Evolutionary conservation across 2,329 filamentous ascomycete genomes (phyloP), one percentile per base, ranked within the genome.

Genomic region (Sphaerulina musiva): DNA sequence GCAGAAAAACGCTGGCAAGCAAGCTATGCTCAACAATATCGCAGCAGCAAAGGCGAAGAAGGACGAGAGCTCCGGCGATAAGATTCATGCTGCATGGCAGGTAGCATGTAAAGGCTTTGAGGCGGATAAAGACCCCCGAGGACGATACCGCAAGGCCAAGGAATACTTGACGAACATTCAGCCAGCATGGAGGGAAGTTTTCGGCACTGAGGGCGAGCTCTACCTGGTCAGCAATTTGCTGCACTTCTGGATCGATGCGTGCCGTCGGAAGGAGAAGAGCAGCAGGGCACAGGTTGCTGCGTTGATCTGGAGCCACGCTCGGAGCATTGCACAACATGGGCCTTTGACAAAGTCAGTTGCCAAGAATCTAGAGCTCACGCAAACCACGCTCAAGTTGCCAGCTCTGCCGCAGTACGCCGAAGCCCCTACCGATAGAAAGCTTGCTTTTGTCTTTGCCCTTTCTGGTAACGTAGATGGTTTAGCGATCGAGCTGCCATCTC

Each of bases 161-260:
- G 74, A 75, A 39, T 80, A 80, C 57, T 64, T 82, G 4, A 59
- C 62, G 6, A 69, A 68, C 26, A 68, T 79, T 23, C 68, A 72
- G 4, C 65, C 70, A 31, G 62, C 71, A 14, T 72, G 71, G 61
- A 66, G 66, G 17, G 67, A 70, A 29, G 65, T 70, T 4, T 56
- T 79, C 34, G 72, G 73, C 46, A 69, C 73, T 0, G 76, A 79
- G 56, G 68, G 78, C 7, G 69, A 74, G 46, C 68, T 78, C 0
- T 80, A 76, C 61, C 73, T 78, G 59, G 65, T 80, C 39, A 76
- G 75, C 54, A 71, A 73, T 38, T 66, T 80, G 3, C 59, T 80
- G 8, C 67, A 69, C 29, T 75, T 77, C 69, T 80, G 78, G 77
- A 70, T 74, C 14, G 61, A 67, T 12, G 69, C 69, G 26, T 73